Evolutionary conservation across 1,284 basidiomycete species (phyloP).

Genomic region (Cutaneotrichosporon cutaneum): DNA sequence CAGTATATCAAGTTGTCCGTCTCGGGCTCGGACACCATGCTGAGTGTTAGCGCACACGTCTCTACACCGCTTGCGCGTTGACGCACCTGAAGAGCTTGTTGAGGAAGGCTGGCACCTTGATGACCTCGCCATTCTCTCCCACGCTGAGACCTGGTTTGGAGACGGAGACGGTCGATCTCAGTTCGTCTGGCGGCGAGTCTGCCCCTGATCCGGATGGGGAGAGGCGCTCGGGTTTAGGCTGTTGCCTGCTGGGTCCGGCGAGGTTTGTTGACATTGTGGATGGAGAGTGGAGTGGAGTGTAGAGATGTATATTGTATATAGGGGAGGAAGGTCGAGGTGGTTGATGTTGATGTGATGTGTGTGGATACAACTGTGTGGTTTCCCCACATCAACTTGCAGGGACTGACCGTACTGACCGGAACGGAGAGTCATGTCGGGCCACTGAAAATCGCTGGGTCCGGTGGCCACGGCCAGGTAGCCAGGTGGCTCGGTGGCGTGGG

Average conservation of each 20-base stretch:
- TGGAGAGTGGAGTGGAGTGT: background rate
- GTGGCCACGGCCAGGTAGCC: no score
- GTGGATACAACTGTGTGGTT: no score
- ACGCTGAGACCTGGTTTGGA: constrained; percentile 43
- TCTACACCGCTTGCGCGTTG: background rate
- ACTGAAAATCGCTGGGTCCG: no score
- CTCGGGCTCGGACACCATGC: constrained; percentile 85
- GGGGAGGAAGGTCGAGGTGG: background rate
- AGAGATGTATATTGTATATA: no score
- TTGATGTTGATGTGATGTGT: background rate
- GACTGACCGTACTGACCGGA: no score
- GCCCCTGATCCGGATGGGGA: constrained; percentile 23
- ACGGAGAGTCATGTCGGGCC: no score
- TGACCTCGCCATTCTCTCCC: constrained; percentile 49
- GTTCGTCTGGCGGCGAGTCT: constrained; percentile 5
- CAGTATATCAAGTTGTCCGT: constrained; percentile 84
- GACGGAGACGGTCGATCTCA: constrained; percentile 23
- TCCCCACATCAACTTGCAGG: no score
- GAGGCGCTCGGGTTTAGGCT: constrained; percentile 19
- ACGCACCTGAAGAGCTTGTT: constrained; percentile 87
- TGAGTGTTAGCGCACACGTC: constrained; percentile 40
- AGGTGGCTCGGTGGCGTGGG: no score
- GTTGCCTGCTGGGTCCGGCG: constrained; percentile 41
- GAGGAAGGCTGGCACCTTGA: constrained; percentile 73
- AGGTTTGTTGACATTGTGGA: constrained; percentile 43